phyloP scores from a whole-genome alignment of 768 basidiomycete species.

The Tricholoma matsutake region DNA sequence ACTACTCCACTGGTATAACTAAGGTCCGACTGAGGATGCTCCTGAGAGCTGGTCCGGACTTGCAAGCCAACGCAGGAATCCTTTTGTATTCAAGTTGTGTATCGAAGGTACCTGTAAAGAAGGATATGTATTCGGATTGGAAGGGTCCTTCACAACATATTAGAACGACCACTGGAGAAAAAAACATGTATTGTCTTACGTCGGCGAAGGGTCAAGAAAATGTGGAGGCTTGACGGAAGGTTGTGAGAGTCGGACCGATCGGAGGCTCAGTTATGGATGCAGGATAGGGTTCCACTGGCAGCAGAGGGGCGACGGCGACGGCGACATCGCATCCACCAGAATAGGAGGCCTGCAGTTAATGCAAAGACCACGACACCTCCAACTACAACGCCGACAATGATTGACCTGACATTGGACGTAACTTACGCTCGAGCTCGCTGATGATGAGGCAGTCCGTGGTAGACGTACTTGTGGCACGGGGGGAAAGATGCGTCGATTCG shows the following conservation, averaged over 20 bases:
- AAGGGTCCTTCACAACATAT: neutral
- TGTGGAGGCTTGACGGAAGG: neutral
- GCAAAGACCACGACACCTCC: constrained; percentile 22
- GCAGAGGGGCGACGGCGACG: neutral
- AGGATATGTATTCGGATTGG: neutral
- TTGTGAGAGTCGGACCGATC: neutral
- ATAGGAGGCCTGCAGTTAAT: constrained; percentile 10
- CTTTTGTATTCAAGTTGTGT: too few relatives aligned
- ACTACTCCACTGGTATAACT: neutral
- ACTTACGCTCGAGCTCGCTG: constrained; percentile 2
- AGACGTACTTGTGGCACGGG: neutral
- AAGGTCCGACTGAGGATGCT: neutral
- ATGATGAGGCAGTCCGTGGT: neutral
- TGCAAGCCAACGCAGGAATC: too few relatives aligned
- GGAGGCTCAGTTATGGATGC: neutral
- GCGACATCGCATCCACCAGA: constrained; percentile 16
- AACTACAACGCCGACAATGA: constrained; percentile 25
- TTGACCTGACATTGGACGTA: constrained; percentile 21
- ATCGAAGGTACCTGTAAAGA: too few relatives aligned
- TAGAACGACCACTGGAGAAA: neutral
- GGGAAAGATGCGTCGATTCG: neutral
- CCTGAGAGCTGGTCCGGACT: neutral
- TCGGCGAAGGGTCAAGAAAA: neutral
- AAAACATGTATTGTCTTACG: neutral
- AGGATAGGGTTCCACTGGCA: neutral